A percentile compares a stretch with the other conserved stretches of the same genome.
These are phyloP conservation scores for Ailanthus altissimus DNA, from an alignment of 345 rosid genomes.

Conservation along the genomic window DNA sequence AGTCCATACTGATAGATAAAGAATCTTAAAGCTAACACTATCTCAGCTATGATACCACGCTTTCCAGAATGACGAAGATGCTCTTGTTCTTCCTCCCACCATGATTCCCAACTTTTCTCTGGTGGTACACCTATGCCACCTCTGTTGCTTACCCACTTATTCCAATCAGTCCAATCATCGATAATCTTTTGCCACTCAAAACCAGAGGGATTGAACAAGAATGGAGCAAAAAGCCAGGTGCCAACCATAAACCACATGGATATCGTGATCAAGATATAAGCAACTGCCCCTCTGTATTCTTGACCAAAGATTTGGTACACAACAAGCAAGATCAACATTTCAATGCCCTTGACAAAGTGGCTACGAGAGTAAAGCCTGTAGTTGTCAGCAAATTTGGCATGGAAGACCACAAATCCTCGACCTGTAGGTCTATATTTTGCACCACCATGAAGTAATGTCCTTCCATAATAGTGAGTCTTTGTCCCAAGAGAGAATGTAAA, in stretches of 20 bases:
- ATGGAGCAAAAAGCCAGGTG: slow-evolving; percentile 98
- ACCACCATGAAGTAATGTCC: slow-evolving; percentile 97
- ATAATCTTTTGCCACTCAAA: slow-evolving; percentile 99
- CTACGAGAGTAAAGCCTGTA: slow-evolving; percentile 97
- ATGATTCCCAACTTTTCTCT: slow-evolving; percentile 99
- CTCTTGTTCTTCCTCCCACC: slow-evolving; percentile 99
- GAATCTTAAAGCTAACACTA: slow-evolving; percentile 76
- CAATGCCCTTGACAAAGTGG: slow-evolving; percentile 97
- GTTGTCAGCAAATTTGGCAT: slow-evolving; percentile 98
- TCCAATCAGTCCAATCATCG: slow-evolving; percentile 99
- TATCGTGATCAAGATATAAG: slow-evolving; percentile 81
- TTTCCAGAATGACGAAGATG: slow-evolving; percentile 88
- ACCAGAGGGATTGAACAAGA: slow-evolving; percentile 97
- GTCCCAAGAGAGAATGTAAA: slow-evolving; percentile 99
- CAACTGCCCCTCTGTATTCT: slow-evolving; percentile 80
- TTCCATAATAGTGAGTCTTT: slow-evolving; percentile 95
- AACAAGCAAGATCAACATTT: slow-evolving; percentile 89
- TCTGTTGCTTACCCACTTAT: slow-evolving; percentile 89
- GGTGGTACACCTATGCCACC: slow-evolving; percentile 99
- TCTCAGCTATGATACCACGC: slow-evolving; percentile 92
- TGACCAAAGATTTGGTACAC: slow-evolving; percentile 88
- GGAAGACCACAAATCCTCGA: slow-evolving; percentile 97
- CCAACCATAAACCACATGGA: slow-evolving; percentile 99
- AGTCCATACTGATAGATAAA: slow-evolving; percentile 97
- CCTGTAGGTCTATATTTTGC: slow-evolving; percentile 97